A percentile compares a stretch with the other conserved stretches of the same genome.
Evolutionary conservation across 352 stramenopile genomes (phyloP).

Genomic region (Hyaloperonospora brassicae): DNA sequence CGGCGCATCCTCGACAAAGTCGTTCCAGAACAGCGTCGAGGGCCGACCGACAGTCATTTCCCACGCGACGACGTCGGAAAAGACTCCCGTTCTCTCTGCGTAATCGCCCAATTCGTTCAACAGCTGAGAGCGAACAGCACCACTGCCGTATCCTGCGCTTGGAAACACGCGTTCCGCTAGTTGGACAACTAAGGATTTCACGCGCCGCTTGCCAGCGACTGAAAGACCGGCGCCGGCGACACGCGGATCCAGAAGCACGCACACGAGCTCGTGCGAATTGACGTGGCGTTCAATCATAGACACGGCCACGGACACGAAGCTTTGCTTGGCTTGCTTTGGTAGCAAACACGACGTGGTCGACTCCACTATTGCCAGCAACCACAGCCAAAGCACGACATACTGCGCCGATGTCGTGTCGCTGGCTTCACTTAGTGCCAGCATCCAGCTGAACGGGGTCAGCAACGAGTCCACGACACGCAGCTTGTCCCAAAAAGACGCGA

Average conservation of each 20-base stretch:
- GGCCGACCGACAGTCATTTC: conserved; percentile 37
- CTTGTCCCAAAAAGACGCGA: conserved; percentile 28
- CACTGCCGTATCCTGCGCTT: conserved; percentile 11
- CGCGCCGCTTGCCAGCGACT: conserved; percentile 32
- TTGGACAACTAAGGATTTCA: conserved; percentile 39
- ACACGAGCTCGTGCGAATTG: conserved; percentile 35
- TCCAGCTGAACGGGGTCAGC: conserved; percentile 39
- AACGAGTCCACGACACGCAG: conserved; percentile 27
- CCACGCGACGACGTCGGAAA: conserved; percentile 38
- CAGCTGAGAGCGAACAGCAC: conserved; percentile 16
- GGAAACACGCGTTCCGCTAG: conserved; percentile 25
- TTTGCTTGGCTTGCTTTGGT: conserved; percentile 7
- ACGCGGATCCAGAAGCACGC: conserved; percentile 42
- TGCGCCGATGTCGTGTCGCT: conserved; percentile 30
- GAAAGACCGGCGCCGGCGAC: conserved; percentile 33
- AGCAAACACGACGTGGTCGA: conserved; percentile 8
- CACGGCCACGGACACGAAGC: conserved; percentile 11
- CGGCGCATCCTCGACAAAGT: conserved; percentile 37
- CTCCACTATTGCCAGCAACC: conserved; percentile 26
- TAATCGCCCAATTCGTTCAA: conserved; percentile 36
- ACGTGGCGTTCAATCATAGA: conserved; percentile 9
- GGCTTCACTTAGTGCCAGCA: conserved; percentile 33
- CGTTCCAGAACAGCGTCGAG: conserved; percentile 39
- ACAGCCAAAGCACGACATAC: conserved; percentile 42
- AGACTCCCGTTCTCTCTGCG: conserved; percentile 28